Evolutionary conservation across 179 eudicot species (phyloP).

Genomic region (Gypsophila paniculata): DNA sequence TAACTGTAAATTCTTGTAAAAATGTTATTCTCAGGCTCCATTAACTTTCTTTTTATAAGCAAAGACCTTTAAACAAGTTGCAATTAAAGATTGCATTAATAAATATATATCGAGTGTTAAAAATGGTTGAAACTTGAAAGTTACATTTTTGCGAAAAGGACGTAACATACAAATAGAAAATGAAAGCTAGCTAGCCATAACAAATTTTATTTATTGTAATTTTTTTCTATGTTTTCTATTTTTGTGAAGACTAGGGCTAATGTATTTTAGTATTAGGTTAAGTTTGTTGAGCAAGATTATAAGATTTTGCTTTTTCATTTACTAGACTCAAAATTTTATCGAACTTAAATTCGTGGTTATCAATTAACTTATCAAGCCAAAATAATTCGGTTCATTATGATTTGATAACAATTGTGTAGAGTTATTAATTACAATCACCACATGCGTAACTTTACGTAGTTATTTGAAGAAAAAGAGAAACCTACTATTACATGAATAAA

Average conservation of each 20-base stretch:
- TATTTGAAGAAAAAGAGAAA: neutral
- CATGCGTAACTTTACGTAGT: neutral
- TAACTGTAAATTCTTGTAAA: too few species aligned
- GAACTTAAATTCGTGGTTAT: too few species aligned
- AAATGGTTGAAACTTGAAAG: neutral
- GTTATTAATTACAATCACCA: neutral
- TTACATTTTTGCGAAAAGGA: neutral
- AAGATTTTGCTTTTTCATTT: too few species aligned
- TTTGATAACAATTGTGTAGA: neutral
- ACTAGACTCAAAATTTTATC: too few species aligned
- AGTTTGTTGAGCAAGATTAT: slow-evolving; percentile 2
- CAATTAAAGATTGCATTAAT: too few species aligned
- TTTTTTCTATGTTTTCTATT: neutral
- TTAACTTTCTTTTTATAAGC: too few species aligned
- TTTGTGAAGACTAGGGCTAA: neutral
- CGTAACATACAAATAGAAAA: neutral
- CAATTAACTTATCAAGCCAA: too few species aligned
- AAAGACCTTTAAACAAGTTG: too few species aligned
- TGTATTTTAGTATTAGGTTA: neutral
- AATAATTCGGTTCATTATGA: too few species aligned
- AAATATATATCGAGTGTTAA: neutral
- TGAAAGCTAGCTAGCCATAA: neutral
- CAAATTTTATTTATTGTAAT: neutral
- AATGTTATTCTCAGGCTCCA: too few species aligned
- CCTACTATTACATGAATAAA: too few species aligned